A percentile compares a stretch with the other conserved stretches of the same genome.
These are phyloP conservation scores for Kurtzmaniella quercitrusa DNA, from an alignment of 1,139 yeast genomes.

Conservation along the genomic window DNA sequence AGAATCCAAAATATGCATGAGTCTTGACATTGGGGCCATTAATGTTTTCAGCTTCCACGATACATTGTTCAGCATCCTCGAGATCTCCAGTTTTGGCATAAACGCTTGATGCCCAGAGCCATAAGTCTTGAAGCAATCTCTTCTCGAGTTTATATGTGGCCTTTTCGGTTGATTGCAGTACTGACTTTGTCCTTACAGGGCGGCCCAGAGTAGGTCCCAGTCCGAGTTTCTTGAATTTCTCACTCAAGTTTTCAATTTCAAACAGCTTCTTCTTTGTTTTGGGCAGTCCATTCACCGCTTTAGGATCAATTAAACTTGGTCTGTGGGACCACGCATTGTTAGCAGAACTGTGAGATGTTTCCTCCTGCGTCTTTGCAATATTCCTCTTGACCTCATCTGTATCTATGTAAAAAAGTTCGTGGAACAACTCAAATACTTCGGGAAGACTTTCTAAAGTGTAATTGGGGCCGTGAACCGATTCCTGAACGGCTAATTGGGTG, in stretches of 20 bases:
- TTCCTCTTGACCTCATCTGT: slow-evolving; percentile 10
- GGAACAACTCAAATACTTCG: slow-evolving; percentile 61
- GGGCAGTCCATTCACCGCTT: slow-evolving; percentile 14
- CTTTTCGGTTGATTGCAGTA: slow-evolving; percentile 6
- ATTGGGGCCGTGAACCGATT: slow-evolving; percentile 56
- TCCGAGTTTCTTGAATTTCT: slow-evolving; percentile 8
- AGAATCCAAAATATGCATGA: slow-evolving; percentile 51
- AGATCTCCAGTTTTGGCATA: slow-evolving; percentile 54
- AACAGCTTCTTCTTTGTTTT: slow-evolving; percentile 6
- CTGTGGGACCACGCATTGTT: slow-evolving; percentile 39
- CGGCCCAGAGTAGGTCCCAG: slow-evolving; percentile 4
- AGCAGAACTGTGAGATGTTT: slow-evolving; percentile 10
- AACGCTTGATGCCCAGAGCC: slow-evolving; percentile 72
- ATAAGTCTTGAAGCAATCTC: slow-evolving; percentile 53
- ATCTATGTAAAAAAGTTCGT: slow-evolving; percentile 46
- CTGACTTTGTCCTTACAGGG: slow-evolving; percentile 3
- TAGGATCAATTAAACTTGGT: slow-evolving; percentile 44
- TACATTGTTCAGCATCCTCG: slow-evolving; percentile 68
- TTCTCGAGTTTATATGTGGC: slow-evolving; percentile 17
- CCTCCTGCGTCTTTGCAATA: slow-evolving; percentile 13
- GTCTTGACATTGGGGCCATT: slow-evolving; percentile 51
- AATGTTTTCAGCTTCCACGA: slow-evolving; percentile 63
- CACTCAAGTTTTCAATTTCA: slow-evolving; percentile 8
- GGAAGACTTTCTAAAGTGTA: slow-evolving; percentile 63
- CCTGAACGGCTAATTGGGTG: slow-evolving; percentile 71